A percentile compares a stretch with the other conserved stretches of the same genome.
Conservation (phyloP, 139 green algal species). For the Tetratostichococcus sp. region DNA sequence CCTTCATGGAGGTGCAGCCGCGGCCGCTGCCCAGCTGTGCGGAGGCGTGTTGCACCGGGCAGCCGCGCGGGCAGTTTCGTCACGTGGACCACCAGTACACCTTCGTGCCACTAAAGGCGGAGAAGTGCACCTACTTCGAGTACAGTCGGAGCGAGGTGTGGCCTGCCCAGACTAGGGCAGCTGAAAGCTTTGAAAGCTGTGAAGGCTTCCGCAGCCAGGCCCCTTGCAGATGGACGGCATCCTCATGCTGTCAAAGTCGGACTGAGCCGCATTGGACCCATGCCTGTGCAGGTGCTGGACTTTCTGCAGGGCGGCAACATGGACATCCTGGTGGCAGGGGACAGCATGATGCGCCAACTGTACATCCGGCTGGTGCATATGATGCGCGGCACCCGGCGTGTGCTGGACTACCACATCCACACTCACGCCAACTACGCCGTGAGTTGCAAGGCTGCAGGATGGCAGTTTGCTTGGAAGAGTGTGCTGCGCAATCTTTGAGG, state of each 20-base stretch:
- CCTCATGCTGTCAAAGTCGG: too few species aligned
- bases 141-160: not conserved
- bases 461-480: too few species aligned
- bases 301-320: constrained; percentile 8
- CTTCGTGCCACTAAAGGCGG: not conserved
- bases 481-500: too few species aligned
- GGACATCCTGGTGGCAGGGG: constrained; percentile 10
- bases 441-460: too few species aligned
- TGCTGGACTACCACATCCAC: constrained; percentile 23
- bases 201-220: too few species aligned
- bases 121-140: not conserved
- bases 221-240: too few species aligned
- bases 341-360: constrained; percentile 25
- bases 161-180: too few species aligned
- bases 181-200: too few species aligned
- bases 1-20: not conserved
- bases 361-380: constrained; percentile 20
- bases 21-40: not conserved
- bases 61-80: not conserved
- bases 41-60: not conserved
- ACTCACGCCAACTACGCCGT: constrained; percentile 12
- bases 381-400: constrained; percentile 14
- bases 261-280: too few species aligned
- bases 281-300: constrained; percentile 20
- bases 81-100: not conserved